A percentile compares a stretch with the other conserved stretches of the same genome.
Evolutionary conservation across 352 stramenopile species (phyloP).

Genomic region (Phytopythium cucurbitacearum): DNA sequence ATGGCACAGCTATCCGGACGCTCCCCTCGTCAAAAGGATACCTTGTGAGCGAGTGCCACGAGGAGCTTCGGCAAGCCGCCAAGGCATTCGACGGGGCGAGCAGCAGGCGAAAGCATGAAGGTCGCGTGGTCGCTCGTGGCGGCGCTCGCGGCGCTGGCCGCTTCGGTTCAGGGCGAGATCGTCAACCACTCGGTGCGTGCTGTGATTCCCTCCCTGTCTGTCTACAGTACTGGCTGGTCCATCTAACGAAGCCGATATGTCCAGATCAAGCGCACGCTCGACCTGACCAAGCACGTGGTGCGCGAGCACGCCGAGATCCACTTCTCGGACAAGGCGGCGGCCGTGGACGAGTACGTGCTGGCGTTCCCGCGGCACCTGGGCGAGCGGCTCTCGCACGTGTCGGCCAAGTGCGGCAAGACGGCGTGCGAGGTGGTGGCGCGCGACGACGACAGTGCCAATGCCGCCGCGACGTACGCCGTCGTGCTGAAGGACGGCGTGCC

Average conservation of each 20-base stretch:
- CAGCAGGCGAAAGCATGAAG: conserved; percentile 8
- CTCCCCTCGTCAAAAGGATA: conserved; percentile 1
- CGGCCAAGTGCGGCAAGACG: conserved; percentile 71
- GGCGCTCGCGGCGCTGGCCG: conserved; percentile 24
- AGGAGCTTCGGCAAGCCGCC: conserved; percentile 1
- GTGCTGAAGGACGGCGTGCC: conserved; percentile 56
- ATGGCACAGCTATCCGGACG: conserved; percentile 9
- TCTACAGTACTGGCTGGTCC: neutral
- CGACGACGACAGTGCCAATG: conserved; percentile 20
- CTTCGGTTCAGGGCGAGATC: conserved; percentile 29
- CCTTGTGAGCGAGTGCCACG: conserved; percentile 6
- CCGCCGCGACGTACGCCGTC: conserved; percentile 46
- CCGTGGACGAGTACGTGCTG: conserved; percentile 59
- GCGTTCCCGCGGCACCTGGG: conserved; percentile 54
- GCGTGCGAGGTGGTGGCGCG: conserved; percentile 58
- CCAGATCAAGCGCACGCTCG: conserved; percentile 71
- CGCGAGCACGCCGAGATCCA: conserved; percentile 67
- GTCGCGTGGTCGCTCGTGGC: conserved; percentile 24
- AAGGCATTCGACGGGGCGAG: conserved; percentile 7
- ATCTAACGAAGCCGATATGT: conserved; percentile 5
- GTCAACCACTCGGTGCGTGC: conserved; percentile 69
- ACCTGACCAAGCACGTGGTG: conserved; percentile 83
- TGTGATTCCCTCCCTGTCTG: conserved; percentile 1
- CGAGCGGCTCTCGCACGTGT: conserved; percentile 48
- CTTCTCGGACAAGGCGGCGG: conserved; percentile 57